Conservation (phyloP, 176 grass and related monocot species). For the Zizania latifolia region DNA sequence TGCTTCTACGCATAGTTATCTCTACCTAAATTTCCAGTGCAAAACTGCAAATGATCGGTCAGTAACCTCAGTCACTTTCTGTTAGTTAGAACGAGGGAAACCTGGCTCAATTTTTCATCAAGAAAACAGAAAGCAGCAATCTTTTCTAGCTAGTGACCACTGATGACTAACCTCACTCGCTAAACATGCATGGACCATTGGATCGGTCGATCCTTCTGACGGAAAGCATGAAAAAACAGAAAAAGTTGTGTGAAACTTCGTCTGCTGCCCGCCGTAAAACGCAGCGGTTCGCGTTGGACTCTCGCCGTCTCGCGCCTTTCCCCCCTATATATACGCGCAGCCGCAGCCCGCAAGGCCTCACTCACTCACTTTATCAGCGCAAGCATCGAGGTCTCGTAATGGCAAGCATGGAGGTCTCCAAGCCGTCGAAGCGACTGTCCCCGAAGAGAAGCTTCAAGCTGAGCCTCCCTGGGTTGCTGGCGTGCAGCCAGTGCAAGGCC, state of each 20-base stretch:
- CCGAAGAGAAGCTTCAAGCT: conserved; percentile 65
- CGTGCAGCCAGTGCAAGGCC: conserved; percentile 44
- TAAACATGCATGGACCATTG: not conserved
- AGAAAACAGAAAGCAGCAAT: not conserved
- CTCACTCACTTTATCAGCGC: not conserved
- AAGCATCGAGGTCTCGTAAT: not conserved
- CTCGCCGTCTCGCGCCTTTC: not conserved
- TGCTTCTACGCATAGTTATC: not conserved
- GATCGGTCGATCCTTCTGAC: not conserved
- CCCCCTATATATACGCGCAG: conserved; percentile 7
- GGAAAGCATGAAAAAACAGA: conserved; percentile 14
- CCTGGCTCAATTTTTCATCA: not conserved
- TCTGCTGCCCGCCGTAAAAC: not conserved
- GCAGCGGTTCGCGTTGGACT: not conserved
- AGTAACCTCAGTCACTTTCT: not conserved
- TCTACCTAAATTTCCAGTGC: not conserved
- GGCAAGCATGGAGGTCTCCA: conserved; percentile 44
- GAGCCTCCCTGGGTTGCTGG: conserved; percentile 33
- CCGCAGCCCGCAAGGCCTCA: too few species aligned
- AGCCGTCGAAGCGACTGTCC: conserved; percentile 38
- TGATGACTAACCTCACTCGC: not conserved
- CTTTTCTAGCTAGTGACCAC: not conserved
- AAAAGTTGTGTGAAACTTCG: conserved; percentile 20
- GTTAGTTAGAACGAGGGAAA: not conserved
- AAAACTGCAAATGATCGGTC: not conserved